Evolutionary conservation across 225 moss, liverwort and hornwort species (phyloP).

Genomic region (Polytrichum formosum): DNA sequence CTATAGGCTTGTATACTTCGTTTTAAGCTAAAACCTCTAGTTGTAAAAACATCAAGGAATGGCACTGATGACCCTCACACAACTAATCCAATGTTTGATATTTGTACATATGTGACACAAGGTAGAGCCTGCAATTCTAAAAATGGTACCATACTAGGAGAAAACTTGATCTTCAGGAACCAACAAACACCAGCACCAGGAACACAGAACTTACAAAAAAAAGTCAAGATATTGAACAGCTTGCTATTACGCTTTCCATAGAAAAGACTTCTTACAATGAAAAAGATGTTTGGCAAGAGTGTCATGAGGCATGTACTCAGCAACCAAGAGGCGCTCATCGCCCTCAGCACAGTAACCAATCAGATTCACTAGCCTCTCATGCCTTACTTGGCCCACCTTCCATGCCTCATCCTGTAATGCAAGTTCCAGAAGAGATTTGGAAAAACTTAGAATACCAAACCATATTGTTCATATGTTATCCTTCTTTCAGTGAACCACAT

Average conservation of each 20-base stretch:
- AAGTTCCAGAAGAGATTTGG: neutral
- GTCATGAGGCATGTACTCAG: slow-evolving; percentile 97
- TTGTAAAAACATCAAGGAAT: too few species aligned
- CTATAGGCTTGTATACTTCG: neutral
- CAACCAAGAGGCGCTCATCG: slow-evolving; percentile 92
- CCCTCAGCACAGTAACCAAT: slow-evolving; percentile 94
- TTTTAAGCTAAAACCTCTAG: too few species aligned
- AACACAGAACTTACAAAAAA: neutral
- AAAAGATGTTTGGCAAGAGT: slow-evolving; percentile 94
- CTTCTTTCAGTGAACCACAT: too few species aligned
- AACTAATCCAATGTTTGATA: neutral
- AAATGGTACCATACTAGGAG: neutral
- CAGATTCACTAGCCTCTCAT: slow-evolving; percentile 86
- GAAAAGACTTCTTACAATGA: slow-evolving; percentile 63
- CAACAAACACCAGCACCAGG: neutral
- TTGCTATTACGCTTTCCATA: neutral
- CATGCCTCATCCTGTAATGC: slow-evolving; percentile 76
- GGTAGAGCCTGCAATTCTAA: neutral
- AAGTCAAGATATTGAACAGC: neutral
- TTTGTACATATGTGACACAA: neutral
- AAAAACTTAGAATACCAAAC: too few species aligned
- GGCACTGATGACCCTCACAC: too few species aligned
- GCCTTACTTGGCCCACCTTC: slow-evolving; percentile 96
- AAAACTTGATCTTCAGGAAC: neutral
- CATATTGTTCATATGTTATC: too few species aligned